These are phyloP conservation scores for Pholiota conissans DNA, from an alignment of 768 basidiomycete genomes.

Conservation along the genomic window DNA sequence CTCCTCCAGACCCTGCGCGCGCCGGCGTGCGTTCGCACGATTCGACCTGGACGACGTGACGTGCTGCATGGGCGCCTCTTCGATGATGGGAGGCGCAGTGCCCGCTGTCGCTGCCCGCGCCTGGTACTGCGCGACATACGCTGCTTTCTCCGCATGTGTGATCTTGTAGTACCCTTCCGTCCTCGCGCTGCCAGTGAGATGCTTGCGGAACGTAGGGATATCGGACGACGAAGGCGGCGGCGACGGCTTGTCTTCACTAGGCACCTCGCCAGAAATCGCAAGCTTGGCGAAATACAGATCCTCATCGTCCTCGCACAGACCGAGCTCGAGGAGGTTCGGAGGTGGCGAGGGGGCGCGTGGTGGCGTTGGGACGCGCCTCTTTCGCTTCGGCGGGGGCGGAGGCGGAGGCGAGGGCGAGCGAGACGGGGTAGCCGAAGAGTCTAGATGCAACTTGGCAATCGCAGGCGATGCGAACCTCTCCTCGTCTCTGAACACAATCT, in stretches of 20 bases:
- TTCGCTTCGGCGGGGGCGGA: constrained; percentile 39
- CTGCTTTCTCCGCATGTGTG: constrained; percentile 86
- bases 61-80: constrained; percentile 50
- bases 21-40: constrained; percentile 87
- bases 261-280: constrained; percentile 45
- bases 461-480: constrained; percentile 49
- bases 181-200: constrained; percentile 83
- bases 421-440: constrained; percentile 48
- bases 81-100: constrained; percentile 36
- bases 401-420: constrained; percentile 47
- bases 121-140: constrained; percentile 89
- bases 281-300: constrained; percentile 80
- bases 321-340: constrained; percentile 53
- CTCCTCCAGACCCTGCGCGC: constrained; percentile 92
- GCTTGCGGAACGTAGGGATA: constrained; percentile 64
- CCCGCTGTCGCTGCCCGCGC: constrained; percentile 50
- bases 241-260: constrained; percentile 18
- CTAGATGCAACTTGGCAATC: constrained; percentile 50
- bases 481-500: constrained; percentile 51
- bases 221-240: constrained; percentile 30
- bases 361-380: constrained; percentile 32
- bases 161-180: constrained; percentile 97
- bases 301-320: constrained; percentile 83
- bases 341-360: constrained; percentile 40
- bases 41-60: constrained; percentile 84